These are phyloP conservation scores for Auriscalpium vulgare DNA, from an alignment of 768 basidiomycete genomes.

Conservation along the genomic window DNA sequence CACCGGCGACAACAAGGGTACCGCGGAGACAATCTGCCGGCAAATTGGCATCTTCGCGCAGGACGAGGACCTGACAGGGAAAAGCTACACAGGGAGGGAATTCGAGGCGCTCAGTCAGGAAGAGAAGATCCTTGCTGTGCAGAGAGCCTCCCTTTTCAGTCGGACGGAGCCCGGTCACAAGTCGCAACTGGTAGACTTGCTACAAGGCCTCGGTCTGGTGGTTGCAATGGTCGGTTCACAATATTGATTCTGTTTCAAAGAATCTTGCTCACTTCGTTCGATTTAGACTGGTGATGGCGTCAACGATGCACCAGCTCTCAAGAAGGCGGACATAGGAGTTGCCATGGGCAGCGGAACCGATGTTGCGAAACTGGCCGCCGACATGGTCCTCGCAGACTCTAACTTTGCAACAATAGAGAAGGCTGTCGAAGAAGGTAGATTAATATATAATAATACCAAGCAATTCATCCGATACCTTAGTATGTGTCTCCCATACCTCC, in stretches of 20 bases:
- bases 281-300: constrained; percentile 90
- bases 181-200: constrained; percentile 85
- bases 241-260: constrained; percentile 9
- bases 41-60: constrained; percentile 90
- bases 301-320: constrained; percentile 94
- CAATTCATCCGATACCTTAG: constrained; percentile 99
- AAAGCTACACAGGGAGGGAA: constrained; percentile 93
- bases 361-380: constrained; percentile 94
- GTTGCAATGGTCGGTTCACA: constrained; percentile 82
- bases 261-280: constrained; percentile 1
- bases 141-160: constrained; percentile 83
- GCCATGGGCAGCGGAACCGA: constrained; percentile 99
- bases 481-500: constrained; percentile 29
- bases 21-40: constrained; percentile 94
- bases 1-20: constrained; percentile 96
- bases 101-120: constrained; percentile 72
- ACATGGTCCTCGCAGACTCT: constrained; percentile 96
- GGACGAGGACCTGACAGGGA: constrained; percentile 84
- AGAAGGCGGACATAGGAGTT: constrained; percentile 96
- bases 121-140: constrained; percentile 82
- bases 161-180: constrained; percentile 96
- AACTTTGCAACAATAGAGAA: constrained; percentile 97
- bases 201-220: constrained; percentile 86
- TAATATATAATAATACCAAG: constrained; percentile 99
- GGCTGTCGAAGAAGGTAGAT: constrained; percentile 94